These are phyloP conservation scores for Brassica carinata DNA, from an alignment of 345 rosid species.

Conservation along the genomic window DNA sequence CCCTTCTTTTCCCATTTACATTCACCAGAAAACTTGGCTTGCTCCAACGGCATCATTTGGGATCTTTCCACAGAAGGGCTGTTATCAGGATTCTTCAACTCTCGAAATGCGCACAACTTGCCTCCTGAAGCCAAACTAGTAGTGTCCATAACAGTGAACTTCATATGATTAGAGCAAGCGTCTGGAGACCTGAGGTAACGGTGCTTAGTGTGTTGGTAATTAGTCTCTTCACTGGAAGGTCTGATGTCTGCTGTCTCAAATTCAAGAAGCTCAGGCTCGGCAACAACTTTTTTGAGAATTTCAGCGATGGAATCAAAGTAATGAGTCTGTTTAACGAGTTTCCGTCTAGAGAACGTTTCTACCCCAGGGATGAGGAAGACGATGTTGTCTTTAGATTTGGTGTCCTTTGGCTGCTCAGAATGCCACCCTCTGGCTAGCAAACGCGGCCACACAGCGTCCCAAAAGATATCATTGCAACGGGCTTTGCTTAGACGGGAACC, in stretches of 20 bases:
- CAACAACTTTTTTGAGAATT: slow-evolving; percentile 58
- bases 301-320: slow-evolving; percentile 68
- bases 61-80: slow-evolving; percentile 19
- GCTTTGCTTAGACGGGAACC: slow-evolving; percentile 65
- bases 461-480: slow-evolving; percentile 62
- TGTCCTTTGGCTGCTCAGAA: slow-evolving; percentile 61
- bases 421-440: slow-evolving; percentile 73
- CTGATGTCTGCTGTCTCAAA: slow-evolving; percentile 39
- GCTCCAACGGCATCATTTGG: slow-evolving; percentile 23
- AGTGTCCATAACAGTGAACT: slow-evolving; percentile 62
- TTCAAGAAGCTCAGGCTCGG: slow-evolving; percentile 65
- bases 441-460: slow-evolving; percentile 88
- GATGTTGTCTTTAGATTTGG: slow-evolving; percentile 44
- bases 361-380: slow-evolving; percentile 68
- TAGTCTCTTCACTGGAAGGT: slow-evolving; percentile 41
- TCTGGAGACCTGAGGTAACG: slow-evolving; percentile 55
- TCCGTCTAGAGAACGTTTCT: slow-evolving; percentile 59
- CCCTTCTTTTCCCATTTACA: slow-evolving; percentile 12
- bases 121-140: slow-evolving; percentile 45
- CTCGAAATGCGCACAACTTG: slow-evolving; percentile 43
- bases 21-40: slow-evolving; percentile 8
- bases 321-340: slow-evolving; percentile 58
- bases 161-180: slow-evolving; percentile 43
- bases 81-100: slow-evolving; percentile 19
- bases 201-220: slow-evolving; percentile 27